phyloP scores from a whole-genome alignment of 2,329 filamentous ascomycete genomes.

The Peltaster fructicola region DNA sequence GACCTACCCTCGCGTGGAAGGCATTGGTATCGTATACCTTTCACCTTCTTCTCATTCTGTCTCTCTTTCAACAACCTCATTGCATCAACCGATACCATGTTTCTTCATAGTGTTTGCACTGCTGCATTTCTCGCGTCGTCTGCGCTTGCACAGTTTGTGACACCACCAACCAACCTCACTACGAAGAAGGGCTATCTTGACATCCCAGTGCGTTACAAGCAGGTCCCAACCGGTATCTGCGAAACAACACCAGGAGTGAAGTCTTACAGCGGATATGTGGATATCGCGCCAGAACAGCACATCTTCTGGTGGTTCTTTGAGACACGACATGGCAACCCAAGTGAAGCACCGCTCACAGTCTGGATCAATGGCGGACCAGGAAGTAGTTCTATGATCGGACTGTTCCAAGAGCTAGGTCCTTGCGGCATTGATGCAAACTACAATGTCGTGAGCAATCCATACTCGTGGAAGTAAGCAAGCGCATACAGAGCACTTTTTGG shows the following conservation, averaged over 20 bases:
- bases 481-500: constrained; percentile 1
- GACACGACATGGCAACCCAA: constrained; percentile 28
- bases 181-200: constrained; percentile 27
- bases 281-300: constrained; percentile 33
- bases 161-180: constrained; percentile 27
- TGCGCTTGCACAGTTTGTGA: constrained; percentile 24
- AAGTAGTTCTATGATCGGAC: constrained; percentile 38
- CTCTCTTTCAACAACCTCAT: too few relatives aligned
- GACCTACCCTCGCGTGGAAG: too few relatives aligned
- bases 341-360: constrained; percentile 38
- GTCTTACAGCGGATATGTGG: constrained; percentile 38
- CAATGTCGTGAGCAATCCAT: constrained; percentile 39
- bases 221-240: constrained; percentile 37
- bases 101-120: background rate
- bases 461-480: constrained; percentile 36
- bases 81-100: too few relatives aligned
- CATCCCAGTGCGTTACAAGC: constrained; percentile 40
- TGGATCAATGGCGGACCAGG: constrained; percentile 47
- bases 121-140: constrained; percentile 1
- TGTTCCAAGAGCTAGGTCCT: constrained; percentile 32
- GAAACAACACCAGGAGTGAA: constrained; percentile 39
- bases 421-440: constrained; percentile 26
- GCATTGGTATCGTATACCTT: too few relatives aligned
- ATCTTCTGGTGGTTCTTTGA: constrained; percentile 43
- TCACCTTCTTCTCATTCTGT: too few relatives aligned